These are phyloP conservation scores for Aureobasidium leucospermi DNA, from an alignment of 2,329 filamentous ascomycete genomes.

Conservation along the genomic window DNA sequence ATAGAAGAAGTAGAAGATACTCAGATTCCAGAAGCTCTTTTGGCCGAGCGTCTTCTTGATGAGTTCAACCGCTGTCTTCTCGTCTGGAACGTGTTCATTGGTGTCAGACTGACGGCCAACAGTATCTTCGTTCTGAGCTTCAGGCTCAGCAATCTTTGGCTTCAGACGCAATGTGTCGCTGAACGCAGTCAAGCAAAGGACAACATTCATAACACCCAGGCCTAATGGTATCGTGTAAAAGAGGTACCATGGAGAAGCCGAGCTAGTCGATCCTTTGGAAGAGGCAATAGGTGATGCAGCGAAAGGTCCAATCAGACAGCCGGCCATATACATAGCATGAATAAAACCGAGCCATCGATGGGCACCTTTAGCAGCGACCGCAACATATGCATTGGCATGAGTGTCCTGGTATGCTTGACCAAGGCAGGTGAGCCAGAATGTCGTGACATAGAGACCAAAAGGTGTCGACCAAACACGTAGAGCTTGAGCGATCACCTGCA, in stretches of 20 bases:
- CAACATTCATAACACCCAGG: conserved; percentile 45
- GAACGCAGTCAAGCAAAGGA: conserved; percentile 43
- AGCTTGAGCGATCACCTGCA: conserved; percentile 49
- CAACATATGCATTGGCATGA: conserved; percentile 56
- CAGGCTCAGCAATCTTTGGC: neutral
- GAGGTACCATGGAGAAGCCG: conserved; percentile 41
- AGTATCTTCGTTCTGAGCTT: no score
- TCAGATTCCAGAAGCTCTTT: conserved; percentile 50
- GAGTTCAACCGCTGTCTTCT: conserved; percentile 31
- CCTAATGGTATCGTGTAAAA: conserved; percentile 52
- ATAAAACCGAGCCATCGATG: conserved; percentile 58
- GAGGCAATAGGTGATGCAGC: conserved; percentile 16
- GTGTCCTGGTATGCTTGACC: conserved; percentile 60
- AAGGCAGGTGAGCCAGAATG: conserved; percentile 51
- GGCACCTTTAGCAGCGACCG: conserved; percentile 38
- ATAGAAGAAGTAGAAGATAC: conserved; percentile 58
- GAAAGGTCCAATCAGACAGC: conserved; percentile 52
- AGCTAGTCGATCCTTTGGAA: conserved; percentile 31
- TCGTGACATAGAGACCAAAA: conserved; percentile 45
- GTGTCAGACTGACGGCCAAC: neutral
- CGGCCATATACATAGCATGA: conserved; percentile 54
- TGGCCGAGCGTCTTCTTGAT: conserved; percentile 40
- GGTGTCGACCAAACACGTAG: conserved; percentile 52
- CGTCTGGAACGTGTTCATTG: conserved; percentile 21
- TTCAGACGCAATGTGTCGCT: conserved; percentile 36